These are phyloP conservation scores for Colletotrichum cuscutae DNA, from an alignment of 2,329 filamentous ascomycete species.

Conservation along the genomic window DNA sequence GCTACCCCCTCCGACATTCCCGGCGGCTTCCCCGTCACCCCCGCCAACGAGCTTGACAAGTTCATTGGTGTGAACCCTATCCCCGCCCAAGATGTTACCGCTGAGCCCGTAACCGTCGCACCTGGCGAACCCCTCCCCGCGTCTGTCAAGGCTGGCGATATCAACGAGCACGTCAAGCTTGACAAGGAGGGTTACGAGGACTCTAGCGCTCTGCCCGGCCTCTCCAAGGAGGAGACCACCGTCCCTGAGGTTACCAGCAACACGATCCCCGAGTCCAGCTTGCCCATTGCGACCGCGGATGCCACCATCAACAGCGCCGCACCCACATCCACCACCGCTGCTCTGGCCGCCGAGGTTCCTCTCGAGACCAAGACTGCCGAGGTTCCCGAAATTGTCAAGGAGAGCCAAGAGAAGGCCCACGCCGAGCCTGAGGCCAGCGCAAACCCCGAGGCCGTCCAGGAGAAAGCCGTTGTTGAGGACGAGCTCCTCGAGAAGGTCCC, in stretches of 20 bases:
- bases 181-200: constrained; percentile 91
- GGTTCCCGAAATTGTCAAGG: constrained; percentile 73
- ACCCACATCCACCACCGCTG: constrained; percentile 73
- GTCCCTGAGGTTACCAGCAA: constrained; percentile 68
- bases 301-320: constrained; percentile 63
- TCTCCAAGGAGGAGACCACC: constrained; percentile 47
- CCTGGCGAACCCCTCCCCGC: constrained; percentile 86
- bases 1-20: constrained; percentile 50
- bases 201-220: constrained; percentile 71
- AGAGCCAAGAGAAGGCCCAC: constrained; percentile 76
- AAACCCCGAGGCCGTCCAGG: constrained; percentile 71
- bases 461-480: constrained; percentile 77
- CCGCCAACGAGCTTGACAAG: constrained; percentile 62
- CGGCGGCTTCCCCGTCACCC: constrained; percentile 73
- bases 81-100: constrained; percentile 69
- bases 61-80: constrained; percentile 69
- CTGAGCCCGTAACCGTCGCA: constrained; percentile 83
- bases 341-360: constrained; percentile 74
- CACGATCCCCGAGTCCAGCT: constrained; percentile 84
- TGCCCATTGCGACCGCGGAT: constrained; percentile 67
- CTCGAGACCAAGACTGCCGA: constrained; percentile 64
- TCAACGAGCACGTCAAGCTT: constrained; percentile 77
- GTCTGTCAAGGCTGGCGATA: constrained; percentile 72
- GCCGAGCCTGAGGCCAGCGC: constrained; percentile 75
- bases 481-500: constrained; percentile 76